Conservation (phyloP, 768 basidiomycete species). For the Hirschioporus abietinus region DNA sequence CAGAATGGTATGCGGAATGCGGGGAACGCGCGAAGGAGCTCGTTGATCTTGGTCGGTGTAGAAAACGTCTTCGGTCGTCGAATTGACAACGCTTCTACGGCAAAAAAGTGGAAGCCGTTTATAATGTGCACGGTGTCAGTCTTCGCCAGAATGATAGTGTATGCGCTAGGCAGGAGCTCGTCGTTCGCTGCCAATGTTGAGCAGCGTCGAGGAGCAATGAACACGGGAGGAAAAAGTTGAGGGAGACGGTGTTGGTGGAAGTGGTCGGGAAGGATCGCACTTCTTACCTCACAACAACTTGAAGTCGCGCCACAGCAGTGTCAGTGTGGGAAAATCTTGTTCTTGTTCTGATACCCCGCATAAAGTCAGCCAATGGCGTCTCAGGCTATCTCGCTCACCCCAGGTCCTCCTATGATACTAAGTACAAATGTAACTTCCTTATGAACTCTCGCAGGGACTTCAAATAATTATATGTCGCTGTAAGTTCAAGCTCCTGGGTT, state of each 20-base stretch:
- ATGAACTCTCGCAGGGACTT: background rate
- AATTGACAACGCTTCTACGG: background rate
- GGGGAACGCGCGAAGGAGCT: background rate
- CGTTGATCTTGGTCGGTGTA: background rate
- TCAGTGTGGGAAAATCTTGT: background rate
- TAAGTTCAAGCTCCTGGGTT: too few relatives aligned
- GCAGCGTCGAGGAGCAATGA: background rate
- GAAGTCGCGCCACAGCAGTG: background rate
- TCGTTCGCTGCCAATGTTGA: background rate
- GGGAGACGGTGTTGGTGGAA: background rate
- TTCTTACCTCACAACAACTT: background rate
- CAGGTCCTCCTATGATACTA: background rate
- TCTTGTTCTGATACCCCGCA: conserved; percentile 1
- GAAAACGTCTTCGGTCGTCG: background rate
- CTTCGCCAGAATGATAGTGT: background rate
- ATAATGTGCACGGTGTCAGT: background rate
- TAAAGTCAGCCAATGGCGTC: background rate
- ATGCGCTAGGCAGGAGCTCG: background rate
- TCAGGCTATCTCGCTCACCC: too few relatives aligned
- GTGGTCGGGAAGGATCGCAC: background rate
- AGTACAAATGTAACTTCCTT: background rate
- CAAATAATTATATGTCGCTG: background rate
- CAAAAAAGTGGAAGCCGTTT: background rate
- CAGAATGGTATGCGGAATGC: background rate
- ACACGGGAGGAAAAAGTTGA: background rate